These are phyloP conservation scores for Carex myosuroides DNA, from an alignment of 176 grass and related monocot species.

Conservation along the genomic window DNA sequence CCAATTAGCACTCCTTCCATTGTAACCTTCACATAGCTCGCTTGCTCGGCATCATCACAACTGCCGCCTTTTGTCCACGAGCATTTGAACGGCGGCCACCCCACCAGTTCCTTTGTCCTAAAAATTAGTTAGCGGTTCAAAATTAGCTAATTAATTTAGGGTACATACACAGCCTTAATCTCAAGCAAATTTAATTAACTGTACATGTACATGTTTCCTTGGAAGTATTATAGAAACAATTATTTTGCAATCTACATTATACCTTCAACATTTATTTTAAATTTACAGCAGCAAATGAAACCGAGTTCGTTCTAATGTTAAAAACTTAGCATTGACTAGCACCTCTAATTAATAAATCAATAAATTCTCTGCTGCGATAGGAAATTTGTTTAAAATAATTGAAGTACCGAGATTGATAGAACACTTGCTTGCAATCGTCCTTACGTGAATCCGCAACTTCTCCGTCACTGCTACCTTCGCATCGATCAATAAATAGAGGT, in stretches of 20 bases:
- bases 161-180: neutral
- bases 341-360: too few relatives aligned
- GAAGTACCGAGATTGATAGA: neutral
- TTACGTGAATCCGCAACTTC: neutral
- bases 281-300: neutral
- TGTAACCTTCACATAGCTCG: conserved; percentile 62
- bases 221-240: neutral
- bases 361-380: neutral
- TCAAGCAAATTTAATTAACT: neutral
- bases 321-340: too few relatives aligned
- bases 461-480: neutral
- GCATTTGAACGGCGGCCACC: conserved; percentile 79
- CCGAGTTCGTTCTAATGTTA: neutral
- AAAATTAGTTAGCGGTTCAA: neutral
- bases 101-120: conserved; percentile 40
- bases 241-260: neutral
- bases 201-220: neutral
- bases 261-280: neutral
- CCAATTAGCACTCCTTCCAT: conserved; percentile 81
- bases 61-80: neutral
- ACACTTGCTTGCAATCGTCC: conserved; percentile 25
- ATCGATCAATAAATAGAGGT: conserved; percentile 26
- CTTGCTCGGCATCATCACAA: neutral
- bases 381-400: neutral
- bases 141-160: neutral